These are phyloP conservation scores for Selaginella tamariscina DNA, from an alignment of 75 land plant species.

Conservation along the genomic window DNA sequence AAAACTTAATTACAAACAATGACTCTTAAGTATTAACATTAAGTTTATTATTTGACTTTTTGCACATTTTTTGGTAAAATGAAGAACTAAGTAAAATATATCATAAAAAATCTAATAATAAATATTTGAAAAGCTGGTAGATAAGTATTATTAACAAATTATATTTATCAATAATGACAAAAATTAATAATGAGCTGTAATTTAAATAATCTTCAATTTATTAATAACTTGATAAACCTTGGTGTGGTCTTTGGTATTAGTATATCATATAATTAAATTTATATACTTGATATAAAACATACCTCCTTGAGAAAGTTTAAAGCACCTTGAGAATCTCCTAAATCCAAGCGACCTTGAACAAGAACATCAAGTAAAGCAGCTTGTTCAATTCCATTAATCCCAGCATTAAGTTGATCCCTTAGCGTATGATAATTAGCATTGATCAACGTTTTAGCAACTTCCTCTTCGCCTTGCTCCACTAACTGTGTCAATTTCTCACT, in stretches of 20 bases:
- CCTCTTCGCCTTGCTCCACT: slow-evolving; percentile 44
- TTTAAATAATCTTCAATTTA: too few relatives aligned
- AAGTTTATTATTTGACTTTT: too few relatives aligned
- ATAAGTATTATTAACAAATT: too few relatives aligned
- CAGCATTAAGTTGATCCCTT: slow-evolving; percentile 45
- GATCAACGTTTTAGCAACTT: slow-evolving; percentile 38
- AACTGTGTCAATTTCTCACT: slow-evolving; percentile 34
- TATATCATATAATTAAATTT: too few relatives aligned
- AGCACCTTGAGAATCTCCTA: slow-evolving; percentile 37
- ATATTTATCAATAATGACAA: too few relatives aligned
- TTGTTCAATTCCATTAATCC: slow-evolving; percentile 50
- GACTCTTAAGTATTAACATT: too few relatives aligned
- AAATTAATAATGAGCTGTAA: too few relatives aligned
- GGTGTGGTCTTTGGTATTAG: too few relatives aligned
- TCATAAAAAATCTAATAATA: background rate
- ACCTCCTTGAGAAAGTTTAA: slow-evolving; percentile 45
- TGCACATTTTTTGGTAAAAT: too few relatives aligned
- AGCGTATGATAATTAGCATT: slow-evolving; percentile 66
- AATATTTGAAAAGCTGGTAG: background rate
- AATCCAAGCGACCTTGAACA: slow-evolving; percentile 45
- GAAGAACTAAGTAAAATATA: background rate
- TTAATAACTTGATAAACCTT: too few relatives aligned
- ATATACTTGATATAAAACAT: too few relatives aligned
- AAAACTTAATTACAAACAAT: too few relatives aligned
- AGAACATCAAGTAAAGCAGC: slow-evolving; percentile 73